Evolutionary conservation across 345 rosid species (phyloP).

Genomic region (Populus nigra): DNA sequence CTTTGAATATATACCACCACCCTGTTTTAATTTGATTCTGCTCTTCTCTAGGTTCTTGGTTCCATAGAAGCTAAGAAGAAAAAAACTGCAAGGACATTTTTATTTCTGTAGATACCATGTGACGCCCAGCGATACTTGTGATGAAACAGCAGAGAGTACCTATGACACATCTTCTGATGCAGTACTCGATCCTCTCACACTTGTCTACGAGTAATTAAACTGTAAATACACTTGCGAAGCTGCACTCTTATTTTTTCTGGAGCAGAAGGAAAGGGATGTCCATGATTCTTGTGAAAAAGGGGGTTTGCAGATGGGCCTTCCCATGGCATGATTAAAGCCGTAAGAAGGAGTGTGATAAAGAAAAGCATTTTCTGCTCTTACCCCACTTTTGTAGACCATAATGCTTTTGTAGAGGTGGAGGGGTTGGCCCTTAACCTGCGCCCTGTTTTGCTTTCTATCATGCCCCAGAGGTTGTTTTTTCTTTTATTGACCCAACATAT

Average conservation of each 20-base stretch:
- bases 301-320: slow-evolving; percentile 30
- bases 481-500: too few species aligned
- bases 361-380: not conserved
- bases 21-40: not conserved
- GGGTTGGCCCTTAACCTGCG: slow-evolving; percentile 26
- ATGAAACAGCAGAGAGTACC: not conserved
- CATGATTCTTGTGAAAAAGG: slow-evolving; percentile 22
- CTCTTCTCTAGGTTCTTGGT: not conserved
- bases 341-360: slow-evolving; percentile 13
- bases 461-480: not conserved
- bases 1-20: not conserved
- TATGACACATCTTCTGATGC: not conserved
- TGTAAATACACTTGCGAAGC: not conserved
- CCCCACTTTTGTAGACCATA: slow-evolving; percentile 26
- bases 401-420: slow-evolving; percentile 24
- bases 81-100: not conserved
- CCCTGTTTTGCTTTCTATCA: slow-evolving; percentile 22
- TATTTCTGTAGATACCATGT: not conserved
- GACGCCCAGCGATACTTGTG: not conserved
- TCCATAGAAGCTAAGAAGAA: not conserved
- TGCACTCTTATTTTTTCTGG: not conserved
- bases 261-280: slow-evolving; percentile 4
- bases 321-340: slow-evolving; percentile 42
- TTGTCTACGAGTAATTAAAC: not conserved
- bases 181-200: not conserved